A percentile compares a stretch with the other conserved stretches of the same genome.
phyloP scores from a whole-genome alignment of 2,329 filamentous ascomycete genomes.

The Diatrype stigma region DNA sequence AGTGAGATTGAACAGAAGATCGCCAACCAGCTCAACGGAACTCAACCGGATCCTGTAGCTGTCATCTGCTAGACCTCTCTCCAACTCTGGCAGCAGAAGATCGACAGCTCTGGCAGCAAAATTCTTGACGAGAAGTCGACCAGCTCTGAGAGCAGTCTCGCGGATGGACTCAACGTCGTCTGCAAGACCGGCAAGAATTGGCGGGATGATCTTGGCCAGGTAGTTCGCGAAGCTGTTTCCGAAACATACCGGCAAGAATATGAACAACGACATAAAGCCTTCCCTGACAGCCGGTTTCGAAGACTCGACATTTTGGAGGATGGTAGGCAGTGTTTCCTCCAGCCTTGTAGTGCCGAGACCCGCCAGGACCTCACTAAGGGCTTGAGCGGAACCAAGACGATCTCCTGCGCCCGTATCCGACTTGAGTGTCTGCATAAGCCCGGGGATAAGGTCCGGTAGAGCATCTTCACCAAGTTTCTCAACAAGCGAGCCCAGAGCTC shows the following conservation, averaged over 20 bases:
- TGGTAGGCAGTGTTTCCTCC: slow-evolving; percentile 93
- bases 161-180: slow-evolving; percentile 96
- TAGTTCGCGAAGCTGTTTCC: slow-evolving; percentile 98
- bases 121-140: slow-evolving; percentile 94
- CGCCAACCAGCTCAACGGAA: slow-evolving; percentile 94
- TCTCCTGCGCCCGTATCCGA: slow-evolving; percentile 96
- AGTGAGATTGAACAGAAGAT: slow-evolving; percentile 94
- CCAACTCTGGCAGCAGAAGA: slow-evolving; percentile 86
- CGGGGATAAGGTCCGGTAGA: slow-evolving; percentile 92
- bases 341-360: slow-evolving; percentile 87
- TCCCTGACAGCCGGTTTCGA: slow-evolving; percentile 86
- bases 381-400: slow-evolving; percentile 91
- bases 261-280: slow-evolving; percentile 99
- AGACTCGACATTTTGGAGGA: slow-evolving; percentile 92
- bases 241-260: slow-evolving; percentile 97
- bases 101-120: slow-evolving; percentile 95
- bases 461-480: slow-evolving; percentile 98
- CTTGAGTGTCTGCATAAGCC: slow-evolving; percentile 95
- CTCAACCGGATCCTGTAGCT: slow-evolving; percentile 97
- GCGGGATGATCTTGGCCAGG: slow-evolving; percentile 89
- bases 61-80: slow-evolving; percentile 94
- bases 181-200: slow-evolving; percentile 88
- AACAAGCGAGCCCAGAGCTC: slow-evolving; percentile 91
- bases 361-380: slow-evolving; percentile 91
- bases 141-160: slow-evolving; percentile 91